A percentile compares a stretch with the other conserved stretches of the same genome.
These are phyloP conservation scores for Boeremia lycopersici DNA, from an alignment of 2,329 filamentous ascomycete genomes.

Conservation along the genomic window DNA sequence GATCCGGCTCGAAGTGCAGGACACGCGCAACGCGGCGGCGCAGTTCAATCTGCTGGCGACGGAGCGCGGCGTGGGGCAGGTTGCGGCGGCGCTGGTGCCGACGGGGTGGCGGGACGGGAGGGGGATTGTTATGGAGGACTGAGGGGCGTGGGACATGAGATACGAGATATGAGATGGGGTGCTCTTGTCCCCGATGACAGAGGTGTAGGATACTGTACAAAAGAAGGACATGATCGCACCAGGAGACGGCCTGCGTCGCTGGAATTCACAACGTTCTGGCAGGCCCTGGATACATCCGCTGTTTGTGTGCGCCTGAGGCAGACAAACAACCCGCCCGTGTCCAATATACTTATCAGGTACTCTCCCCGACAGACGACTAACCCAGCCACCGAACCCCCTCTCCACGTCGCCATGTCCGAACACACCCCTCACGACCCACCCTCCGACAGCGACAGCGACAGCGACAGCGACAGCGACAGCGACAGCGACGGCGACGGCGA, in stretches of 20 bases:
- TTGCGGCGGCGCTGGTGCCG: conserved; percentile 87
- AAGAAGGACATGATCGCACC: neutral
- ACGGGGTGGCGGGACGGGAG: conserved; percentile 71
- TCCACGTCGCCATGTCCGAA: neutral
- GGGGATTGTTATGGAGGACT: conserved; percentile 15
- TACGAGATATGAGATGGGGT: no score
- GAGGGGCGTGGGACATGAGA: neutral
- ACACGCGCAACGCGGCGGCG: conserved; percentile 90
- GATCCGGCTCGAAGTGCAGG: conserved; percentile 84
- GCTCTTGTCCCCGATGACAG: neutral
- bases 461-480: no score
- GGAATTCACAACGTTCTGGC: neutral
- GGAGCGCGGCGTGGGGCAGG: conserved; percentile 81
- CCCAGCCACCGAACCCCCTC: neutral
- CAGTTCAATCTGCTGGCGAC: conserved; percentile 97
- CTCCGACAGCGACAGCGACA: neutral
- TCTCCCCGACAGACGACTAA: no score
- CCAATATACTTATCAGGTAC: no score
- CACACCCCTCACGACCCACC: neutral
- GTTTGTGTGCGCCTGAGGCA: neutral
- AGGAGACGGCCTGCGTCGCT: neutral
- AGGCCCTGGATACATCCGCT: neutral
- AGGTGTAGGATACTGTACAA: conserved; percentile 19
- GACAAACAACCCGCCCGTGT: neutral
- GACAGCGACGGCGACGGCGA: no score